phyloP scores from a whole-genome alignment of 345 rosid genomes.

The Turritis glabra region DNA sequence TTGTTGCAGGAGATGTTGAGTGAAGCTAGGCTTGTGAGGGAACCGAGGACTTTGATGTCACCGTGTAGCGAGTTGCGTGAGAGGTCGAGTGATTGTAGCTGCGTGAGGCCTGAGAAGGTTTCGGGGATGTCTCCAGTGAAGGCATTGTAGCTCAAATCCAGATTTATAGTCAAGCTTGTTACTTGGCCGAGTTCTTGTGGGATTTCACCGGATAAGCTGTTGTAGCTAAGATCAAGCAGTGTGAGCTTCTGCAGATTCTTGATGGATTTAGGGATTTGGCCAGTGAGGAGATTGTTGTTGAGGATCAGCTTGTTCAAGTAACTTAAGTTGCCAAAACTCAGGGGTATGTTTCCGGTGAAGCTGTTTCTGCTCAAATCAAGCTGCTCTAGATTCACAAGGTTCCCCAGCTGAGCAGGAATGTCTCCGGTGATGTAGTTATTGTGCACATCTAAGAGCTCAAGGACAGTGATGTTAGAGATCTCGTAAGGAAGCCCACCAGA shows the following conservation, averaged over 20 bases:
- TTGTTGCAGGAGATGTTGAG: conserved; percentile 87
- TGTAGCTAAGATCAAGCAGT: conserved; percentile 82
- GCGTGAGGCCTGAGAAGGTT: conserved; percentile 70
- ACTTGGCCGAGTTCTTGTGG: conserved; percentile 76
- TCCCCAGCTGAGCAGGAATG: conserved; percentile 77
- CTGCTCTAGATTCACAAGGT: conserved; percentile 94
- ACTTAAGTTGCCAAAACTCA: conserved; percentile 83
- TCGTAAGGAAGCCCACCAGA: conserved; percentile 73
- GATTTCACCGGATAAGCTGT: conserved; percentile 68
- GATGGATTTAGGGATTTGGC: conserved; percentile 69
- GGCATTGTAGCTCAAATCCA: conserved; percentile 75
- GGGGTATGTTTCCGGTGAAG: conserved; percentile 69
- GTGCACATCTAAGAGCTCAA: conserved; percentile 87
- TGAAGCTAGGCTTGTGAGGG: conserved; percentile 86
- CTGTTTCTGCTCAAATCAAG: conserved; percentile 93
- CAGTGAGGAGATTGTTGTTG: conserved; percentile 77
- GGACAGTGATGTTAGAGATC: conserved; percentile 75
- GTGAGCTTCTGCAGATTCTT: conserved; percentile 71
- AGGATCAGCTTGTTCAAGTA: conserved; percentile 94
- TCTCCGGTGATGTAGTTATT: conserved; percentile 79
- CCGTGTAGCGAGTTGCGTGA: conserved; percentile 70
- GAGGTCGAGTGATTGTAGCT: conserved; percentile 85
- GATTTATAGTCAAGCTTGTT: conserved; percentile 77
- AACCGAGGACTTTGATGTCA: conserved; percentile 67
- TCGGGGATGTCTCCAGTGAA: conserved; percentile 71